Conservation (phyloP, 768 basidiomycete genomes). For the Termitomyces bulborhizus region DNA sequence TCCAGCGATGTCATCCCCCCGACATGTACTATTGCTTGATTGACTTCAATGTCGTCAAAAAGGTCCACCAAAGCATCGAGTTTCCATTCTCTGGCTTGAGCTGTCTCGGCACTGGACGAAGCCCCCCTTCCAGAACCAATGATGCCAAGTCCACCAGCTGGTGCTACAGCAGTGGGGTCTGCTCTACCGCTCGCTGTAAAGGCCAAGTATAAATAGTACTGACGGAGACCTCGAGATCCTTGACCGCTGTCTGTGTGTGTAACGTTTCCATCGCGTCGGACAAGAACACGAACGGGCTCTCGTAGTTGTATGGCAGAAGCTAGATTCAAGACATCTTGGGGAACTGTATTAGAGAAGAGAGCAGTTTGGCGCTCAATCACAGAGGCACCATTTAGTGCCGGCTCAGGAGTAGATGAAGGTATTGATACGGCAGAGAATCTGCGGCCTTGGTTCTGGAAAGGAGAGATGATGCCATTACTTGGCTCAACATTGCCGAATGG, state of each 20-base stretch:
- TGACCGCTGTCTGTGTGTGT: constrained; percentile 59
- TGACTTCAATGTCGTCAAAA: constrained; percentile 79
- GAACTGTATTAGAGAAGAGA: constrained; percentile 97
- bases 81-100: constrained; percentile 91
- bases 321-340: constrained; percentile 95
- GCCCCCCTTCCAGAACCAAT: constrained; percentile 89
- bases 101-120: constrained; percentile 67
- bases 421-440: constrained; percentile 53
- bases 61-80: constrained; percentile 87
- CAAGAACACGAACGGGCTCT: constrained; percentile 97
- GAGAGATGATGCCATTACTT: constrained; percentile 27
- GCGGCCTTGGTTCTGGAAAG: constrained; percentile 38
- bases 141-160: constrained; percentile 70
- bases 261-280: constrained; percentile 84
- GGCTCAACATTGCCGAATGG: constrained; percentile 40
- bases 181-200: constrained; percentile 82
- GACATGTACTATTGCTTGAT: constrained; percentile 81
- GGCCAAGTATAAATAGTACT: constrained; percentile 94
- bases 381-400: constrained; percentile 24
- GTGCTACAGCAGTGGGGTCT: constrained; percentile 38
- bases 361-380: constrained; percentile 82
- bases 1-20: constrained; percentile 85
- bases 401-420: constrained; percentile 38
- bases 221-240: constrained; percentile 79
- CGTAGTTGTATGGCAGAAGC: constrained; percentile 89